Evolutionary conservation across 371 early-diverging fungal species (phyloP).

Genomic region (Parasitella parasitica): DNA sequence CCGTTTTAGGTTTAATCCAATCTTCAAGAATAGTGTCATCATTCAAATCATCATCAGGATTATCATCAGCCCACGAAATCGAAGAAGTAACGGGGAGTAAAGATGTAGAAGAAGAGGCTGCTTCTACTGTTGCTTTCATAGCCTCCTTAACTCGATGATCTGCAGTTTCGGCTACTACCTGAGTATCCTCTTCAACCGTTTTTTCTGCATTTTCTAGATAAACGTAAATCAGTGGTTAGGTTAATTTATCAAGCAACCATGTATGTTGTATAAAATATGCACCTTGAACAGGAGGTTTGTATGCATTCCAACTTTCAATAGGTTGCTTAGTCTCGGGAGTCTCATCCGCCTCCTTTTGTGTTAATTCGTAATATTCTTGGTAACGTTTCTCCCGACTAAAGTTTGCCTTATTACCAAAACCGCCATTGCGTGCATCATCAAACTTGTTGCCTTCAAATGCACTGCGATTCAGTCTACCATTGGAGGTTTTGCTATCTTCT

Average conservation of each 20-base stretch:
- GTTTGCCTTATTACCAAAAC: constrained; percentile 1
- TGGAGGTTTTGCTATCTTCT: background rate
- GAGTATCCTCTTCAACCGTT: background rate
- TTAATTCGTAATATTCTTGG: background rate
- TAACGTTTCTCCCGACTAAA: background rate
- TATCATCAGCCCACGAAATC: constrained; percentile 17
- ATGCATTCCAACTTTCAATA: constrained; percentile 4
- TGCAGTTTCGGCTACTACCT: background rate
- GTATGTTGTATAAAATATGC: background rate
- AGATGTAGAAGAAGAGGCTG: background rate
- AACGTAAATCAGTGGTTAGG: background rate
- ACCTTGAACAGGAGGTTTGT: constrained; percentile 4
- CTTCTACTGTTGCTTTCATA: background rate
- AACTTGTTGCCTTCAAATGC: constrained; percentile 11
- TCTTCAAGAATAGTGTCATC: background rate
- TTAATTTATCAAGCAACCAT: background rate
- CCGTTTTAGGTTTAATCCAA: background rate
- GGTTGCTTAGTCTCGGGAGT: background rate
- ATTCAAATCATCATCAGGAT: background rate
- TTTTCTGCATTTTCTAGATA: background rate
- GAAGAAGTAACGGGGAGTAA: background rate
- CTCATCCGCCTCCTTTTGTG: background rate
- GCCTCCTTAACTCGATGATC: background rate
- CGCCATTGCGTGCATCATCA: constrained; percentile 1
- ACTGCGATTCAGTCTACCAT: constrained; percentile 7